Evolutionary conservation across 352 stramenopile genomes (phyloP), one percentile per base, ranked within the genome.

Genomic region (Pilasporangium apinafurcum): DNA sequence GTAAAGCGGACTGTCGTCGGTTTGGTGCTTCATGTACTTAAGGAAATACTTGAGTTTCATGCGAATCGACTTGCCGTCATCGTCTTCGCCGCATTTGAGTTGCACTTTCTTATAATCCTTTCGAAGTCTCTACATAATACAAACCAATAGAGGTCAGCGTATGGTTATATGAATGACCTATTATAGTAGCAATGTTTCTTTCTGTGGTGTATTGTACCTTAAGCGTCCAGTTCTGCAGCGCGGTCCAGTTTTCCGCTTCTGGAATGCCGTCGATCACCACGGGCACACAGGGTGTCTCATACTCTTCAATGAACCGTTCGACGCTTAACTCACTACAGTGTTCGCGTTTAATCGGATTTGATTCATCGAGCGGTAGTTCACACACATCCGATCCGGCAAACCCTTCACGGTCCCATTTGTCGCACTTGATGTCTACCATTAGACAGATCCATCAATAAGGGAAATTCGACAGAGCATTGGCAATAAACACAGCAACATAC

Each of bases 1-100:
- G 65, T 99, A 99, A 21, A 98, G 53, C 26, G 95, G 96, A 29
- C 82, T 86, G 48, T 96, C 83, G 52, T 96, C 87, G 13, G 65
- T 87, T 47, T 92, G 80, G 5, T 58, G 60, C 30, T 74, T 74
- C 34, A 88, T 42, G 52, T 92, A 89, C 55, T 66, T 70, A 37
- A 72, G 60, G 30, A 92, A 92, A 52, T 90, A 68, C 62, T 89
- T 92, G 42, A 88, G 76, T 48, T 89, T 86, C 64, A 92, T 77
- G 17, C 77, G 77, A 37, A 92, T 67, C 8, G 76, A 70, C 51
- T 81, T 80, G 45, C 77, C 80, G 47, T 86, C 48, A 54, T 92
- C 80, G 43, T 88, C 80, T 51, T 92, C 74, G 29, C 80, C 80
- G 56, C 79, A 88, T 49, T 92, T 92, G 35, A 92, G 62, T 47